Percentiles rank a stretch among this genome's conserved stretches.
These are phyloP conservation scores for Leptoxyphium fumago DNA, from an alignment of 2,329 filamentous ascomycete species.

Conservation along the genomic window DNA sequence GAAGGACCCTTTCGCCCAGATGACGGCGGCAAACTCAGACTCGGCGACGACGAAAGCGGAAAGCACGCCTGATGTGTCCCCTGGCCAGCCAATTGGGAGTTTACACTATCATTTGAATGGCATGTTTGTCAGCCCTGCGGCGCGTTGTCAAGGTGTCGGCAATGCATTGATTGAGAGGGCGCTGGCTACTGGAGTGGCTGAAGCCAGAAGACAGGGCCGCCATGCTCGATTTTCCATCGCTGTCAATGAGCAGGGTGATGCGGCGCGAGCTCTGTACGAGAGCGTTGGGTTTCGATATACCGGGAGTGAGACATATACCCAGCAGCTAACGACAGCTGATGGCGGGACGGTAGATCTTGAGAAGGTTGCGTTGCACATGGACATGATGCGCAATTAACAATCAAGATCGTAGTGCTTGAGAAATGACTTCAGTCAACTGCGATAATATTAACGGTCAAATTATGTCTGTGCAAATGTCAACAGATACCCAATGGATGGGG, in stretches of 20 bases:
- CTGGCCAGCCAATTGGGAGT: neutral
- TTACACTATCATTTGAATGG: constrained; percentile 15
- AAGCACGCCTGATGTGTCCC: neutral
- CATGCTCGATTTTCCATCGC: constrained; percentile 8
- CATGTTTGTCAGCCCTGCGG: constrained; percentile 16
- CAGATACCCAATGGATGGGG: no score
- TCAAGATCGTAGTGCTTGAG: no score
- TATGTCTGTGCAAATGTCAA: no score
- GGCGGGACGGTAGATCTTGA: constrained; percentile 4
- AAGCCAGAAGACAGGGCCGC: constrained; percentile 1
- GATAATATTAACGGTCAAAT: no score
- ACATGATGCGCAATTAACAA: constrained; percentile 2
- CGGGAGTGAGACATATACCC: constrained; percentile 10
- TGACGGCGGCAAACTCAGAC: neutral
- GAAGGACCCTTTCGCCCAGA: constrained; percentile 6
- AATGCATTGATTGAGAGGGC: constrained; percentile 15
- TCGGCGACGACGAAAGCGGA: neutral
- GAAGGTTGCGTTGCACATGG: constrained; percentile 11
- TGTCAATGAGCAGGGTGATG: constrained; percentile 14
- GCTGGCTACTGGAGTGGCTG: constrained; percentile 2
- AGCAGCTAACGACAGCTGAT: constrained; percentile 4
- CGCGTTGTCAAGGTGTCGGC: constrained; percentile 16
- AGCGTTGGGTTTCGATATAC: constrained; percentile 14
- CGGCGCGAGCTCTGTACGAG: constrained; percentile 14
- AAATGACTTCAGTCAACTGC: no score